Conservation (phyloP, 495 filamentous ascomycete genomes). For the Bryoglossum gracile region DNA sequence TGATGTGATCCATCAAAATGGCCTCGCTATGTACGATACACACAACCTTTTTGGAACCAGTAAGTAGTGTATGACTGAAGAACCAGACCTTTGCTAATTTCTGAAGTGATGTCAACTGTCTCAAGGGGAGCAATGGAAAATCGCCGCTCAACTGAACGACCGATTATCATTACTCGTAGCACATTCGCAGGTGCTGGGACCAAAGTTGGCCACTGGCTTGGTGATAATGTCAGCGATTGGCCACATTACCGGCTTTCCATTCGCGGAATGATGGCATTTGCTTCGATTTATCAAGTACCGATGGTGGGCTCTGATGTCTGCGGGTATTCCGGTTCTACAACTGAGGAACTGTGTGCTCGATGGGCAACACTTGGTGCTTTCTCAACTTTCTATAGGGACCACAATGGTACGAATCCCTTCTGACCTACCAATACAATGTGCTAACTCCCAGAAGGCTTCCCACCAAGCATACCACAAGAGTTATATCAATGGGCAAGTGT, state of each 20-base stretch:
- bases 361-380: slow-evolving; percentile 52
- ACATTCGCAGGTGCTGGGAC: slow-evolving; percentile 77
- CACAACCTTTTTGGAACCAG: slow-evolving; percentile 82
- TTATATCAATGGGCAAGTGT: slow-evolving; percentile 69
- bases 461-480: slow-evolving; percentile 53
- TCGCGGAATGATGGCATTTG: slow-evolving; percentile 62
- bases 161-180: slow-evolving; percentile 75
- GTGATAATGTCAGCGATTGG: slow-evolving; percentile 76
- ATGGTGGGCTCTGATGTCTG: slow-evolving; percentile 84
- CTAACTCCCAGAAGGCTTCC: too few species aligned
- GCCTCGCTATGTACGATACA: slow-evolving; percentile 66
- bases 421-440: too few species aligned
- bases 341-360: slow-evolving; percentile 61
- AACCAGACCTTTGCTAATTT: background rate
- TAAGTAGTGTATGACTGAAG: slow-evolving; percentile 25
- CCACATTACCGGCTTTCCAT: slow-evolving; percentile 62
- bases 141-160: slow-evolving; percentile 58
- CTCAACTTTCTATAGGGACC: slow-evolving; percentile 76
- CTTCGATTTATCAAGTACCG: slow-evolving; percentile 74
- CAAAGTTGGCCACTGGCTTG: slow-evolving; percentile 81
- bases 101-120: slow-evolving; percentile 65
- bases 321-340: slow-evolving; percentile 66
- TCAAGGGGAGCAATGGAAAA: slow-evolving; percentile 61
- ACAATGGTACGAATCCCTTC: too few species aligned
- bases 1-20: slow-evolving; percentile 65